Percentiles rank a stretch among this genome's conserved stretches.
phyloP scores from a whole-genome alignment of 495 filamentous ascomycete species.

The Penicillium longicatenatum region DNA sequence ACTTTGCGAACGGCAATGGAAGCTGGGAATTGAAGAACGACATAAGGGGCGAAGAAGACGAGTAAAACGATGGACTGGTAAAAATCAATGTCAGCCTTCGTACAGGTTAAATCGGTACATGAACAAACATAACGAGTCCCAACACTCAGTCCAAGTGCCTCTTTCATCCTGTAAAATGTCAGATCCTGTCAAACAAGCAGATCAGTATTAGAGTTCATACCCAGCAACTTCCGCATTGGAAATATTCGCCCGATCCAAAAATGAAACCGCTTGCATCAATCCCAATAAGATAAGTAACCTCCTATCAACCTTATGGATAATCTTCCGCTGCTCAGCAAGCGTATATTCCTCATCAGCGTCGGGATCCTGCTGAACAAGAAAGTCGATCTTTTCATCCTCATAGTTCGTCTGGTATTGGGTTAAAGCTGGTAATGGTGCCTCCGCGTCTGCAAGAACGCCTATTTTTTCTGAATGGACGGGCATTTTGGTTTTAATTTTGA shows the following conservation, averaged over 20 bases:
- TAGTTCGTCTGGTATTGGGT: not conserved
- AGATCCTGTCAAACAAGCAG: not conserved
- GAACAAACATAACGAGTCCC: slow-evolving; percentile 9
- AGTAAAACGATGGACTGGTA: slow-evolving; percentile 9
- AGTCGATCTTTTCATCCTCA: not conserved
- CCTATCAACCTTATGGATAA: slow-evolving; percentile 10
- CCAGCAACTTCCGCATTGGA: slow-evolving; percentile 5
- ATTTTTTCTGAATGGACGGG: no score
- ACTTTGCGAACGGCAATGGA: slow-evolving; percentile 9
- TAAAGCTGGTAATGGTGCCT: not conserved
- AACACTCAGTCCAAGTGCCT: not conserved
- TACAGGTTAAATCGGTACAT: not conserved
- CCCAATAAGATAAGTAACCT: slow-evolving; percentile 4
- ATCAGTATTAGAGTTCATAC: not conserved
- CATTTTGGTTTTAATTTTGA: no score
- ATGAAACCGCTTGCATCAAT: slow-evolving; percentile 4
- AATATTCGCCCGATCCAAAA: slow-evolving; percentile 10
- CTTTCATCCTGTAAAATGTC: slow-evolving; percentile 3
- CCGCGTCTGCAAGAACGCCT: not conserved
- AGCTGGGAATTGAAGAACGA: slow-evolving; percentile 10
- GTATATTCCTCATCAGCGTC: slow-evolving; percentile 1
- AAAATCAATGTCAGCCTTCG: not conserved
- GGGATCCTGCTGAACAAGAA: not conserved
- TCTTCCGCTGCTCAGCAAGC: slow-evolving; percentile 1
- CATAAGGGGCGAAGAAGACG: slow-evolving; percentile 15